phyloP scores from a whole-genome alignment of 768 basidiomycete genomes.

The Mycena pura region DNA sequence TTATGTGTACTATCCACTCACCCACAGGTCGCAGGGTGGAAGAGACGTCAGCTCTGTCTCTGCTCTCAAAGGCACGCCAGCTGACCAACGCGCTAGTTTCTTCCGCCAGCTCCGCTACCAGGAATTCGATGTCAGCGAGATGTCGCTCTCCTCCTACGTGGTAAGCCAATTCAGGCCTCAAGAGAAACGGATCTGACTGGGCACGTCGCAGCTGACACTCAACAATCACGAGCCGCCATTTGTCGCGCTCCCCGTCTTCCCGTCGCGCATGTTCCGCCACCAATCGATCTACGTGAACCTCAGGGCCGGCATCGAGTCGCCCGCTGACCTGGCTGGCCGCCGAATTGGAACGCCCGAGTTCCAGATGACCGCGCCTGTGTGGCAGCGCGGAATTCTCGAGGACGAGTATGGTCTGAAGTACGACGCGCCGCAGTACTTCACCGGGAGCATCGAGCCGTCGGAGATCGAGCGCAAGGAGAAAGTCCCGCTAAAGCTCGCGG shows the following conservation, averaged over 20 bases:
- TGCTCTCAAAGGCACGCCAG: not conserved
- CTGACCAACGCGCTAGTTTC: constrained; percentile 9
- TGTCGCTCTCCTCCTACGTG: constrained; percentile 28
- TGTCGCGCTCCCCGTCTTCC: constrained; percentile 27
- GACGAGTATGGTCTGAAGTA: constrained; percentile 26
- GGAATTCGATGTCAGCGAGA: constrained; percentile 28
- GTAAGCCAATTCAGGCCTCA: not conserved
- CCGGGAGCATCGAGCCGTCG: constrained; percentile 26
- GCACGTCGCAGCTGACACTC: constrained; percentile 13
- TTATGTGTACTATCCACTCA: not conserved
- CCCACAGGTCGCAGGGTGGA: constrained; percentile 11
- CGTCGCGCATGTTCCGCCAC: constrained; percentile 29
- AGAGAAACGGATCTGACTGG: not conserved
- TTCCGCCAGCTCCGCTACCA: constrained; percentile 26
- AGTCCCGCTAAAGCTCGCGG: constrained; percentile 23
- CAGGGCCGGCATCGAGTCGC: constrained; percentile 24
- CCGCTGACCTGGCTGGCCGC: constrained; percentile 20
- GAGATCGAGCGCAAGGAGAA: constrained; percentile 25
- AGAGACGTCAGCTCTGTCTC: constrained; percentile 16
- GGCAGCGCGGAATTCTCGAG: constrained; percentile 28
- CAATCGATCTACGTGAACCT: constrained; percentile 28
- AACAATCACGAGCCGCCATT: constrained; percentile 23
- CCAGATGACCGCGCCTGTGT: constrained; percentile 31
- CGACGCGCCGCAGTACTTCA: constrained; percentile 23
- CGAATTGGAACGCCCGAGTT: constrained; percentile 29